Base-by-base conservation (phyloP, 176 grass and related monocot genomes). In the Paspalum vaginatum region DNA sequence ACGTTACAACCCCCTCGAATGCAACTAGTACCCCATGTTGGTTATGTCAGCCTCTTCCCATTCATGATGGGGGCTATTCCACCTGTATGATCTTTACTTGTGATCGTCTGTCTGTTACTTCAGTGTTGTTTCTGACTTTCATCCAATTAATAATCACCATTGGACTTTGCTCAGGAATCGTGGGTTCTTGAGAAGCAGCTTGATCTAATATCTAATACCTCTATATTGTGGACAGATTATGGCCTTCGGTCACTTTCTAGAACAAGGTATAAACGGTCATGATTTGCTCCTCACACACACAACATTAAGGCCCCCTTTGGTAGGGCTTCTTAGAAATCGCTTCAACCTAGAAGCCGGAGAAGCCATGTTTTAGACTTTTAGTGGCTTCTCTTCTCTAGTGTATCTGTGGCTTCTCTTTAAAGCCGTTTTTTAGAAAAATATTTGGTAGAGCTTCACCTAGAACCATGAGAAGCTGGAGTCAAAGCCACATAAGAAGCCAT, bases 1-100 rank as follows among this genome's bases (percentile, higher is more conserved):
- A 93, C 95, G 89, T 64, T 87, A 53, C 86, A 89, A 76, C 77
- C 66, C 47, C 95, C 95, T 43, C 85, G 89, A 41, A 79, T 95
- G 44, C 76, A 82, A 84, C 77, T 98, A 80, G 90, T 98, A 78
- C 95, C 95, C 22, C 95, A 98, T 91, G 79, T 98, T 92, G 95
- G 95, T 69, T 98, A 94, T 84, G 90, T 95, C 84, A 95, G 88
- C 78, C 88, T 98, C 61, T 98, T 98, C 80, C 95, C 95, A 79
- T 89, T 98, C 70, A 95, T 98, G 87, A 95, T 98, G 95, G 90
- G 92, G 16, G 77, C 89, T 53, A 93, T 98, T 87, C 95, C 92
- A 71, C 70, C 95, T 87, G 95, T 98, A 89, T 89, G 84, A 79
- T 75, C 53, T 57, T 67, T 61, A 71, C 65, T 64, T 83, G 12